Percentiles rank a stretch among this genome's conserved stretches.
Conservation (phyloP, 208 protist genomes). For the Crithidia brevicula region DNA sequence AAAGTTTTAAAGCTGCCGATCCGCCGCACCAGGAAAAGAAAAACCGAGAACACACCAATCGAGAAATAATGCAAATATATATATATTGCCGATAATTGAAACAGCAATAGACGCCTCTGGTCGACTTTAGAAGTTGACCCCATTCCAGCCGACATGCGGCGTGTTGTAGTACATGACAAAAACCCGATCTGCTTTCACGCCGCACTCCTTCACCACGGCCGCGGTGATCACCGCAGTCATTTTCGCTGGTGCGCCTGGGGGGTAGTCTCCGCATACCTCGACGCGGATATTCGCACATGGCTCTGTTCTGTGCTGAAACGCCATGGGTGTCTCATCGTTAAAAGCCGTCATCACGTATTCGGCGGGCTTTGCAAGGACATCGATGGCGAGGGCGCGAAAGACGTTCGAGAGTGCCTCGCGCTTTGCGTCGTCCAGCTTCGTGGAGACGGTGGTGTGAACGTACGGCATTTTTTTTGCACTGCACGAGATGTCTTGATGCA, state of each 20-base stretch:
- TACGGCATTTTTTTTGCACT: constrained; percentile 34
- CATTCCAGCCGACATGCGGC: constrained; percentile 37
- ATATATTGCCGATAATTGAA: too few relatives aligned
- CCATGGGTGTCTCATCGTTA: constrained; percentile 27
- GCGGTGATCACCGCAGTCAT: constrained; percentile 32
- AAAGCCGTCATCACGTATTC: constrained; percentile 43
- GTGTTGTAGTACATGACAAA: constrained; percentile 35
- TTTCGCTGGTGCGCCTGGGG: constrained; percentile 4
- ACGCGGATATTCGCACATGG: constrained; percentile 34
- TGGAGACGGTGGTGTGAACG: constrained; percentile 30
- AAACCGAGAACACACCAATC: too few relatives aligned
- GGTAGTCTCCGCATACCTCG: constrained; percentile 21
- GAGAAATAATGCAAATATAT: too few relatives aligned
- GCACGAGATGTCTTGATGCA: too few relatives aligned
- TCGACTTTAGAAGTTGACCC: constrained; percentile 35
- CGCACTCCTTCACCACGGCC: constrained; percentile 21
- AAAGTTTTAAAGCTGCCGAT: too few relatives aligned
- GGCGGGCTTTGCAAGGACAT: constrained; percentile 29
- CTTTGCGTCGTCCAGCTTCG: constrained; percentile 22
- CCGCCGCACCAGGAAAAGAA: too few relatives aligned
- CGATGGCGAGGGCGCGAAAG: constrained; percentile 20
- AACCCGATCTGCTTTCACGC: constrained; percentile 31
- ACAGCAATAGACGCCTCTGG: too few relatives aligned
- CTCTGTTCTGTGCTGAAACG: constrained; percentile 24
- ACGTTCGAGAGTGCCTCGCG: constrained; percentile 22